Conservation (phyloP, 2,329 filamentous ascomycete genomes). For the Pseudogymnoascus sp. region DNA sequence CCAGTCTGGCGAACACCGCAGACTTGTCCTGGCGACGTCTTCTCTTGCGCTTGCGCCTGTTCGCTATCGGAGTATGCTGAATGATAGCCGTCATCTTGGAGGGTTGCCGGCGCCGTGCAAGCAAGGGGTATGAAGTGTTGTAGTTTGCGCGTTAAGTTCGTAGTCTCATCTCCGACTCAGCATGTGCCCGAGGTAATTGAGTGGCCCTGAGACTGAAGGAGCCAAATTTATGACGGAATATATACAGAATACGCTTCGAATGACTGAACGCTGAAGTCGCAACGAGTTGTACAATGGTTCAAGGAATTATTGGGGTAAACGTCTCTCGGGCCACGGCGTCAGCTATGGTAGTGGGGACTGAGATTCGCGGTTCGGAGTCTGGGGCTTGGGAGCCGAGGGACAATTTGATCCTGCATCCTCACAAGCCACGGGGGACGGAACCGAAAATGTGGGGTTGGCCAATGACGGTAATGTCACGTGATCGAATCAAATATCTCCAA, state of each 20-base stretch:
- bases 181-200: slow-evolving; percentile 1
- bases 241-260: neutral
- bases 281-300: neutral
- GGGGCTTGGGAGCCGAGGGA: slow-evolving; percentile 7
- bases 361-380: slow-evolving; percentile 6
- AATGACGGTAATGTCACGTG: neutral
- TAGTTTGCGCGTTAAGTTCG: neutral
- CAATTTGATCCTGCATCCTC: slow-evolving; percentile 2
- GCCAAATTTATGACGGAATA: neutral
- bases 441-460: slow-evolving; percentile 5
- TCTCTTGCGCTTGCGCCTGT: slow-evolving; percentile 36
- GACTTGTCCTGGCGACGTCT: slow-evolving; percentile 60
- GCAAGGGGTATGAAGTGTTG: neutral
- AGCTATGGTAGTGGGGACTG: slow-evolving; percentile 6
- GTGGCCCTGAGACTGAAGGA: neutral
- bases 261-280: neutral
- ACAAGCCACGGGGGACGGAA: neutral
- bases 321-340: slow-evolving; percentile 1
- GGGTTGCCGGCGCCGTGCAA: slow-evolving; percentile 7
- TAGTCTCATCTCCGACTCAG: neutral
- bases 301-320: slow-evolving; percentile 1
- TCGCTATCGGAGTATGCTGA: neutral
- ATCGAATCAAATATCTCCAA: no score
- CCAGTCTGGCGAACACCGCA: slow-evolving; percentile 67
- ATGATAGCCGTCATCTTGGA: neutral